Evolutionary conservation across 805 yeast genomes (phyloP).

Genomic region (Huiozyma sinensis): DNA sequence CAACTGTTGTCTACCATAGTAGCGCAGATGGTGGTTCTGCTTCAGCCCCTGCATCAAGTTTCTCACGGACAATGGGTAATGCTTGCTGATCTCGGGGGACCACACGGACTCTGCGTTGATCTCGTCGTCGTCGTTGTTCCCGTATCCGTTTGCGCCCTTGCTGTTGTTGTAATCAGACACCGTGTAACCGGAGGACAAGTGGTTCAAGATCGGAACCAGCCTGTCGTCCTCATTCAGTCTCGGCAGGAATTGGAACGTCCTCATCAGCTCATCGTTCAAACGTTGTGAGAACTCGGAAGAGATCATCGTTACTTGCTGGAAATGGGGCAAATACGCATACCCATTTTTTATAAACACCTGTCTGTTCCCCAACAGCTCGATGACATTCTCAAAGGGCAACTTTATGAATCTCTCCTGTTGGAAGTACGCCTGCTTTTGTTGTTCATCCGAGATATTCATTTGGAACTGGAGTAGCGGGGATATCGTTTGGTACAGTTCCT

Average conservation of each 20-base stretch:
- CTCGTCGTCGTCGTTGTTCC: conserved; percentile 31
- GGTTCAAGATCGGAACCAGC: conserved; percentile 70
- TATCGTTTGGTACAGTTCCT: conserved; percentile 46
- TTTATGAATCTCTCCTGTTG: conserved; percentile 62
- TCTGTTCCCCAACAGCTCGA: conserved; percentile 66
- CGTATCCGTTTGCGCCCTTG: conserved; percentile 23
- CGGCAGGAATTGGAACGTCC: conserved; percentile 70
- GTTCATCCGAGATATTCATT: conserved; percentile 36
- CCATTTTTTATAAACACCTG: conserved; percentile 60
- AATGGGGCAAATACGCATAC: conserved; percentile 73
- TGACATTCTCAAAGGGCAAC: conserved; percentile 78
- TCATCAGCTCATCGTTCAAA: conserved; percentile 42
- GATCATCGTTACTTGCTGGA: conserved; percentile 63
- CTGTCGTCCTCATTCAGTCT: conserved; percentile 88
- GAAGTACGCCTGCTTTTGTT: conserved; percentile 34
- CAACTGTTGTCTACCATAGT: conserved; percentile 77
- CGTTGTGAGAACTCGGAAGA: conserved; percentile 53
- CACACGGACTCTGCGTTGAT: conserved; percentile 56
- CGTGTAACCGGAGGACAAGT: conserved; percentile 64
- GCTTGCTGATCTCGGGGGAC: conserved; percentile 41
- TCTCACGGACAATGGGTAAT: conserved; percentile 76
- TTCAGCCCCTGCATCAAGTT: conserved; percentile 53
- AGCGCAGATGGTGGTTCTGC: conserved; percentile 61
- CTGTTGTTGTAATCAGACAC: conserved; percentile 35
- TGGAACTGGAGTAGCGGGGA: conserved; percentile 30